Evolutionary conservation across 208 protist species (phyloP), one percentile per base, ranked within the genome.

Genomic region (Trypanosoma mega): DNA sequence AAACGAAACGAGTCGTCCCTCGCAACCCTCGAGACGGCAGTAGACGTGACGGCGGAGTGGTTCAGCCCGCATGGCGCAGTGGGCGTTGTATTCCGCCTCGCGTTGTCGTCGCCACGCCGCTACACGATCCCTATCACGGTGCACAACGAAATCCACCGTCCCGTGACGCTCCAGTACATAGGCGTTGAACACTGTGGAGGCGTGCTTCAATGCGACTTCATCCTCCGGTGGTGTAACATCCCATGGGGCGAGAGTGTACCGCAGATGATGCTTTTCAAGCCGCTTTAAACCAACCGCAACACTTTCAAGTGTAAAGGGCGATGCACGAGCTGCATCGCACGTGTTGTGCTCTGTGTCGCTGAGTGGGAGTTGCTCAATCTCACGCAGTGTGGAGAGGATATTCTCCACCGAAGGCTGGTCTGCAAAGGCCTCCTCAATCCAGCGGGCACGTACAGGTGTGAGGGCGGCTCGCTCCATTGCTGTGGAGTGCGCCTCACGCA

Each of bases 351-450:
- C 6, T 20, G 66, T 49, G 49, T 90, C 78, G 39, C 43, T 74
- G 33, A 80, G 54, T 11, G 80, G 63, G 18, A 96, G 59, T 43
- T 72, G 48, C 71, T 96, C 90, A 65, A 97, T 93, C 60, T 83
- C 82, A 3, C 56, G 62, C 8, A 97, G 78, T 4, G 87, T 87
- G 23, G 66, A 33, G 23, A 93, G 34, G 47, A 94, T 93, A n/a
- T 62, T 60, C 29, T 83, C 71, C n/a, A 96, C 77, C 47, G 77
- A 87, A 7, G 79, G 65, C 58, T 97, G 88, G 53, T 96, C 89
- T 4, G 88, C 87, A 53, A 97, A 97, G 45, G 83, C 85, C 66
- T 97, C 88, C 68, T 94, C 85, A 53, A 97, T 78, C 89, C 92
- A 97, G 26, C 73, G 70, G 11, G 92, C 88, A 14, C 89, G 84